Conservation (phyloP, 768 basidiomycete species). For the Atractiella rhizophila region DNA sequence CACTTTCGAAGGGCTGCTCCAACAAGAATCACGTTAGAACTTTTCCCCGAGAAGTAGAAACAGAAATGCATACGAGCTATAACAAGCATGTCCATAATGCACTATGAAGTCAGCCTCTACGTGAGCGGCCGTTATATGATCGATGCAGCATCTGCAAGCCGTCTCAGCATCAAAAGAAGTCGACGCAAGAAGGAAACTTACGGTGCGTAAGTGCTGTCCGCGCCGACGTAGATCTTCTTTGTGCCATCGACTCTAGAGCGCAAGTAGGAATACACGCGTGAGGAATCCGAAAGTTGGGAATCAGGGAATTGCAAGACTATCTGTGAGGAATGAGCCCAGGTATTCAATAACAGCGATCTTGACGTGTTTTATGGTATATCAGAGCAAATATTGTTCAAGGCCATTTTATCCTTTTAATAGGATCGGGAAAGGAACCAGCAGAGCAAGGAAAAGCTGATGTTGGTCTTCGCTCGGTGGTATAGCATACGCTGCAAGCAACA, state of each 20-base stretch:
- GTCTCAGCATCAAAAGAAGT: conserved; percentile 2
- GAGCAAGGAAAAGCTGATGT: no score
- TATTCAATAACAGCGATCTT: conserved; percentile 1
- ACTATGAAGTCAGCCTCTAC: conserved; percentile 72
- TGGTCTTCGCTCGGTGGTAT: no score
- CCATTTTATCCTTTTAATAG: neutral
- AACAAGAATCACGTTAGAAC: neutral
- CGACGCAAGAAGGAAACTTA: conserved; percentile 19
- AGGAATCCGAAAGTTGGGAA: conserved; percentile 62
- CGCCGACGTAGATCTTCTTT: conserved; percentile 59
- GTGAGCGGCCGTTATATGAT: conserved; percentile 84
- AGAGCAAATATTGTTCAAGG: no score
- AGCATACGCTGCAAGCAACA: no score
- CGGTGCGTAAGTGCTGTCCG: conserved; percentile 96
- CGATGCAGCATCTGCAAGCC: conserved; percentile 60
- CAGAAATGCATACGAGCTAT: conserved; percentile 43
- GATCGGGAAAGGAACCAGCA: neutral
- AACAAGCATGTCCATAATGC: conserved; percentile 89
- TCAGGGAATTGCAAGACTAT: conserved; percentile 90
- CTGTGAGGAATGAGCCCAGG: conserved; percentile 24
- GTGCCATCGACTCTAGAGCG: conserved; percentile 28
- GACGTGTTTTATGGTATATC: neutral
- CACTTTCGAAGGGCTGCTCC: conserved; percentile 47
- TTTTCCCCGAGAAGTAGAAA: neutral
- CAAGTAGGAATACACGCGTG: conserved; percentile 49